Conservation (phyloP, 108 stramenopile species). For the Skeletonema potamos region DNA sequence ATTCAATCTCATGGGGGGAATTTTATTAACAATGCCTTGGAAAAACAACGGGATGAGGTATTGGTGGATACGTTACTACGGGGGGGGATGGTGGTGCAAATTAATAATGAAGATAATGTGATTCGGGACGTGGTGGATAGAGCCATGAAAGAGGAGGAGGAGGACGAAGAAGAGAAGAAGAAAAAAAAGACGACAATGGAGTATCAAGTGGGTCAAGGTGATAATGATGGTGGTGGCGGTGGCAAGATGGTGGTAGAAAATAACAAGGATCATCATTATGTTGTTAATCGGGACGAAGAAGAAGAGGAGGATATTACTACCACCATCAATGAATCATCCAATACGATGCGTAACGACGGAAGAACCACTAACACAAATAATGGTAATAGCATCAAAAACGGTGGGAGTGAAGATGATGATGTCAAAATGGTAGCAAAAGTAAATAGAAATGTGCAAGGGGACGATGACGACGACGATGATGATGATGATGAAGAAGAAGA, state of each 20-base stretch:
- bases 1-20: slow-evolving; percentile 26
- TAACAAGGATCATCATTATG: too few relatives aligned
- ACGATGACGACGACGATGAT: background rate
- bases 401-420: too few relatives aligned
- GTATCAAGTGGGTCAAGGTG: background rate
- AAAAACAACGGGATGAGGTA: background rate
- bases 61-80: slow-evolving; percentile 26
- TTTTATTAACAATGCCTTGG: slow-evolving; percentile 15
- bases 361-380: too few relatives aligned
- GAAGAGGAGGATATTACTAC: too few relatives aligned
- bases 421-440: too few relatives aligned
- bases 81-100: too few relatives aligned
- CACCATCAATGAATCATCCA: too few relatives aligned
- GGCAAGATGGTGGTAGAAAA: too few relatives aligned
- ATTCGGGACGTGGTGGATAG: slow-evolving; percentile 8
- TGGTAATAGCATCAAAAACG: too few relatives aligned
- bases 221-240: background rate
- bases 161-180: background rate
- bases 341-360: too few relatives aligned
- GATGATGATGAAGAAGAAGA: background rate
- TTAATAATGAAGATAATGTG: background rate
- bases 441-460: too few relatives aligned
- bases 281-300: too few relatives aligned
- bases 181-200: background rate
- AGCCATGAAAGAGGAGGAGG: background rate